These are phyloP conservation scores for Geopyxis carbonaria DNA, from an alignment of 495 filamentous ascomycete genomes.

Conservation along the genomic window DNA sequence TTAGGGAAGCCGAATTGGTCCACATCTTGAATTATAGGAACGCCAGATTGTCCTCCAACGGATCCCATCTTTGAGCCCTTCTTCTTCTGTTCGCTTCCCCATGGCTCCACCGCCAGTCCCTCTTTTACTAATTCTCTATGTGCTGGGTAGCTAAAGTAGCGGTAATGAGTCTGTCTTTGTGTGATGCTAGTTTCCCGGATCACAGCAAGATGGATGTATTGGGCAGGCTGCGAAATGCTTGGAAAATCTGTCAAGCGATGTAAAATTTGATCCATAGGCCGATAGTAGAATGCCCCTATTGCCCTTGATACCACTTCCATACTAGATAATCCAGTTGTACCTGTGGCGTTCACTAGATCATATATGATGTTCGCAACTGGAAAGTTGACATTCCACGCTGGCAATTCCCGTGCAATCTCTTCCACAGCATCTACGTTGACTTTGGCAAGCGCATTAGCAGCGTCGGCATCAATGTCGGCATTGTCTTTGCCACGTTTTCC, in stretches of 20 bases:
- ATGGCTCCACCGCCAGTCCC: constrained; percentile 39
- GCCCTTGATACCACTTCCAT: constrained; percentile 32
- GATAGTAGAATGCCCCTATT: constrained; percentile 39
- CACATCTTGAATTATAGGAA: neutral
- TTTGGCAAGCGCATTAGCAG: constrained; percentile 11
- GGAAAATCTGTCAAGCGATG: constrained; percentile 41
- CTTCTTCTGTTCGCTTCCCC: constrained; percentile 30
- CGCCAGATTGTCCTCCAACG: neutral
- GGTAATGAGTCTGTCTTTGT: constrained; percentile 37
- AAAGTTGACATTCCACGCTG: constrained; percentile 40
- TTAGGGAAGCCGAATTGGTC: constrained; percentile 40
- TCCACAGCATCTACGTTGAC: constrained; percentile 22
- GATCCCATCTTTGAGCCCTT: constrained; percentile 19
- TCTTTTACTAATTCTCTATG: constrained; percentile 41
- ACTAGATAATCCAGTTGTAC: constrained; percentile 36
- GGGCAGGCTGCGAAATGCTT: constrained; percentile 43
- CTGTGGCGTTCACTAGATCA: constrained; percentile 34
- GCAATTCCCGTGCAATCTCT: constrained; percentile 27
- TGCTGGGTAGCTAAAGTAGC: constrained; percentile 40
- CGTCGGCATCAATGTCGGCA: constrained; percentile 28
- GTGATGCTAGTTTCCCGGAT: constrained; percentile 42
- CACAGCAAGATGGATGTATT: constrained; percentile 46
- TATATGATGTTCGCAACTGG: constrained; percentile 38
- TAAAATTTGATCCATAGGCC: constrained; percentile 41
- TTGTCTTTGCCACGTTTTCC: constrained; percentile 21